Base-by-base conservation (phyloP, 495 filamentous ascomycete genomes). In the Tuber microsphaerosporum region DNA sequence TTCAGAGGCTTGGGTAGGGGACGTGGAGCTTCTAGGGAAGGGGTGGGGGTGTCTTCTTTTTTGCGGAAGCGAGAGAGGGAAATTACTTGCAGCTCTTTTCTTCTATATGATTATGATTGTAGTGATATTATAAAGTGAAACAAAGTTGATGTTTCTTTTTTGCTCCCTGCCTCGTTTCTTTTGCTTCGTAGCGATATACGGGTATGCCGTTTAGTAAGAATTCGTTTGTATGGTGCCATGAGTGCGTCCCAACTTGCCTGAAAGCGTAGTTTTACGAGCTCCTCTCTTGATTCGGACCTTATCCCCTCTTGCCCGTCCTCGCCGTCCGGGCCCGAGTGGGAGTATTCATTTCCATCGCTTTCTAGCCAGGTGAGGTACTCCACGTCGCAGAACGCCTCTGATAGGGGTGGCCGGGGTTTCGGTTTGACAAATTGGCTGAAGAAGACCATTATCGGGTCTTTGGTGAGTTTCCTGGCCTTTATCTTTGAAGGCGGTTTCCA, bases 401-500 rank as follows among this genome's bases (percentile, higher is more conserved):
- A 88, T 20, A 98, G 87, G 44, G 97, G 89, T 0, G 93, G 93
- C 3, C 95, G 90, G 37, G 98, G 87, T 34, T 93, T 92, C 44
- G 91, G 90, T 80, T 95, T 95, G 80, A 97, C 86, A 42, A 97
- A 91, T 77, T 94, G 91, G 83, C 93, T 91, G 85, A 97, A 97
- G 70, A 94, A 87, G 20, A 94, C 94, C 79, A 89, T 87, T 71
- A 95, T 88, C 26, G 91, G 93, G 78, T 97, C 94, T 70, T 87
- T 87, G 71, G 95, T 88, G 43, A 99, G 88, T 81, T 98, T 94
- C 41, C 85, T 87, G 19, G 91, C 88, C 81, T 97, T 98, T 69
- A n/a, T 86, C 82, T 42, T 90, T 86, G 83, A 97, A 97, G 14
- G 88, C 89, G 6, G 86, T 83, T 72, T 91, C 88, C 75, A 98